A percentile compares a stretch with the other conserved stretches of the same genome.
Conservation (phyloP, 805 yeast species). For the Candida cerambycidarum region DNA sequence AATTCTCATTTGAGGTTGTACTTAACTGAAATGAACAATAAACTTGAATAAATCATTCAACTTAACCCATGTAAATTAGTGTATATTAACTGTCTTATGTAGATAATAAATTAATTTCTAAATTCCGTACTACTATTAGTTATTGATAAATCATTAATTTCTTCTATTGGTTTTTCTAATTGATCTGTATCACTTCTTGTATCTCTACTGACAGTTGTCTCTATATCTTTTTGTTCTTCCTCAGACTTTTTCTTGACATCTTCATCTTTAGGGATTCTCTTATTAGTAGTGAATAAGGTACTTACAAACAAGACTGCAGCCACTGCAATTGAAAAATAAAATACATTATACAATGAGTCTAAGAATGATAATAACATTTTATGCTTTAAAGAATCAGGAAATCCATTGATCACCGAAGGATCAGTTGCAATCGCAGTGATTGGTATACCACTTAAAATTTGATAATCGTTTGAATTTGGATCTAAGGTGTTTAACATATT, state of each 20-base stretch:
- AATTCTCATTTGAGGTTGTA: constrained; percentile 57
- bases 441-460: constrained; percentile 15
- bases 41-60: constrained; percentile 16
- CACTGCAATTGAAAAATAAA: constrained; percentile 40
- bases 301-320: constrained; percentile 30
- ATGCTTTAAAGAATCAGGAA: constrained; percentile 23
- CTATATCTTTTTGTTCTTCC: background rate
- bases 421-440: constrained; percentile 20
- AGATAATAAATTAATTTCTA: background rate
- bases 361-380: constrained; percentile 32
- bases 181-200: no score
- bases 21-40: constrained; percentile 49
- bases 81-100: background rate
- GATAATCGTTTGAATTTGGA: constrained; percentile 15
- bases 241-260: constrained; percentile 17
- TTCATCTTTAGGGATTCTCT: constrained; percentile 38
- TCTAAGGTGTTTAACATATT: constrained; percentile 10
- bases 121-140: background rate
- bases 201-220: no score
- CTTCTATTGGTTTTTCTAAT: no score
- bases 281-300: constrained; percentile 40
- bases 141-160: no score
- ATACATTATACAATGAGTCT: constrained; percentile 40
- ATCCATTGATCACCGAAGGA: constrained; percentile 26
- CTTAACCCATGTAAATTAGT: constrained; percentile 6